These are phyloP conservation scores for Penicillium capsulatum DNA, from an alignment of 2,329 filamentous ascomycete genomes.

Conservation along the genomic window DNA sequence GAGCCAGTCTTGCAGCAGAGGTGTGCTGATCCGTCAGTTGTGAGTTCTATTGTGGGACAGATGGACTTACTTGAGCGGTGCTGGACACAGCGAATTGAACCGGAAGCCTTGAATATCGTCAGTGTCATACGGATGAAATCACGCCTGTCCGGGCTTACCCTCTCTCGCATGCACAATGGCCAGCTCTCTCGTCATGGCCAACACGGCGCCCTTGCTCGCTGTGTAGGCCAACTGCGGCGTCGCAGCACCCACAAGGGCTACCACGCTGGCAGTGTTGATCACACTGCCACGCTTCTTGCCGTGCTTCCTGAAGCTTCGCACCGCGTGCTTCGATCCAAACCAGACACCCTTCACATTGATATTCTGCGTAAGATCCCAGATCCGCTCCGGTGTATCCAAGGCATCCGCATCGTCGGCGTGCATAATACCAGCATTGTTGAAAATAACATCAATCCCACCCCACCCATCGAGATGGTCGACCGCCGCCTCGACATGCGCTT, in stretches of 20 bases:
- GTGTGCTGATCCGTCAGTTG: constrained; percentile 68
- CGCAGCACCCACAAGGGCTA: constrained; percentile 79
- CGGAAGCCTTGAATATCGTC: constrained; percentile 76
- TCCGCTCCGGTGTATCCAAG: constrained; percentile 76
- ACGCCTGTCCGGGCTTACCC: too few species aligned
- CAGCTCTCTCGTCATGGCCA: constrained; percentile 84
- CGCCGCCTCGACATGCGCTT: constrained; percentile 69
- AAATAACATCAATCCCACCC: constrained; percentile 87
- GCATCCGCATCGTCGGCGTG: constrained; percentile 77
- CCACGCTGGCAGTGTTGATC: constrained; percentile 89
- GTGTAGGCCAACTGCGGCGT: constrained; percentile 91
- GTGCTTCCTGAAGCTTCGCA: constrained; percentile 73
- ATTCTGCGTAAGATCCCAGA: constrained; percentile 89
- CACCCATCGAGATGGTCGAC: constrained; percentile 72
- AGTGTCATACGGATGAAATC: too few species aligned
- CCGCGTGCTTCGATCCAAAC: constrained; percentile 90
- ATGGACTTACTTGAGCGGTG: constrained; percentile 66
- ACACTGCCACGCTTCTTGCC: constrained; percentile 74
- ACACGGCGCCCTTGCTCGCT: constrained; percentile 85
- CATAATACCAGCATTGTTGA: constrained; percentile 99
- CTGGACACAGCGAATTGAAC: constrained; percentile 88
- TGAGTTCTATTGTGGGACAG: not conserved
- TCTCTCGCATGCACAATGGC: constrained; percentile 90
- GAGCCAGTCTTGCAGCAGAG: constrained; percentile 87
- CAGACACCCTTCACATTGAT: constrained; percentile 98